phyloP scores from a whole-genome alignment of 2,329 filamentous ascomycete species.

The Aotearoamyces nothofagi region DNA sequence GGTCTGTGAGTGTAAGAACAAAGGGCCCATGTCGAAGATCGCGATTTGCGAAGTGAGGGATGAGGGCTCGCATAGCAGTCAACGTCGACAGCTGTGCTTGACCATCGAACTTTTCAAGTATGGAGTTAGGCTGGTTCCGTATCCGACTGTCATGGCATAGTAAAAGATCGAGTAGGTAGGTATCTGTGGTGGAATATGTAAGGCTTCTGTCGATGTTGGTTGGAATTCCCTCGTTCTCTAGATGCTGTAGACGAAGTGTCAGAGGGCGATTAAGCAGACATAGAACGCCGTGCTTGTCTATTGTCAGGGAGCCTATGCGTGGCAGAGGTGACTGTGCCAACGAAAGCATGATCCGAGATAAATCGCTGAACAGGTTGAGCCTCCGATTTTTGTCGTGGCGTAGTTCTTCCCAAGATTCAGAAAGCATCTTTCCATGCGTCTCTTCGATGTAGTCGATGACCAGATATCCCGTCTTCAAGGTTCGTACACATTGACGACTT shows the following conservation, averaged over 20 bases:
- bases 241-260: constrained; percentile 16
- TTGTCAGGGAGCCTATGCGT: constrained; percentile 19
- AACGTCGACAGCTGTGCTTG: constrained; percentile 18
- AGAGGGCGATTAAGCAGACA: constrained; percentile 22
- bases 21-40: constrained; percentile 19
- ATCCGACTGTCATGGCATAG: constrained; percentile 21
- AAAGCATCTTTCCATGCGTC: constrained; percentile 15
- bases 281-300: constrained; percentile 16
- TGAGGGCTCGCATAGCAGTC: constrained; percentile 14
- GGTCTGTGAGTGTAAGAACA: constrained; percentile 21
- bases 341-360: constrained; percentile 14
- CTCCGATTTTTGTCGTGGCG: constrained; percentile 8
- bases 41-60: constrained; percentile 11
- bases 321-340: constrained; percentile 14
- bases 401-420: constrained; percentile 14
- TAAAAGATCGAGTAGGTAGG: constrained; percentile 19
- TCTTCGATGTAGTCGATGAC: constrained; percentile 17
- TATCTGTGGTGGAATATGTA: constrained; percentile 18
- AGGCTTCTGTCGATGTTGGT: constrained; percentile 17
- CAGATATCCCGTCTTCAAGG: constrained; percentile 15
- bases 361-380: constrained; percentile 12
- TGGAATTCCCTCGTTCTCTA: constrained; percentile 21
- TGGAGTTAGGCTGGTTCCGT: constrained; percentile 19
- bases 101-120: constrained; percentile 16
- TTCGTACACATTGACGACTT: constrained; percentile 5